Conservation (phyloP, 129 eudicot species). For the Escallonia herrerae region DNA sequence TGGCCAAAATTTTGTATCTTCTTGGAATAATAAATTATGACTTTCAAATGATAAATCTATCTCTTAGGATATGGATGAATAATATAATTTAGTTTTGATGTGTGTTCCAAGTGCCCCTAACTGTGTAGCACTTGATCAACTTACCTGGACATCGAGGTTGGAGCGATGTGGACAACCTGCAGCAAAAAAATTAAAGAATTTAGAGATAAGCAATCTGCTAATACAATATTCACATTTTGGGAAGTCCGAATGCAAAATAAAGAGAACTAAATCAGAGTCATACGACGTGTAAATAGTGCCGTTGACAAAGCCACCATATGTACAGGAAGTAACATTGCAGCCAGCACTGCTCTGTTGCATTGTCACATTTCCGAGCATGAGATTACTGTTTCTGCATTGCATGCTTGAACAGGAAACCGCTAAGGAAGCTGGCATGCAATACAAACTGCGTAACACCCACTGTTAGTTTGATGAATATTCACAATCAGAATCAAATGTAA, state of each 20-base stretch:
- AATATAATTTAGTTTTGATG: no score
- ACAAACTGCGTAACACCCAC: conserved; percentile 47
- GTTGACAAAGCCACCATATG: conserved; percentile 78
- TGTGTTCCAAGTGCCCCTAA: not conserved
- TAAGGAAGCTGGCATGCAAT: conserved; percentile 88
- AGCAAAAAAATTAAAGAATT: conserved; percentile 6
- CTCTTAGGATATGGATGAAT: no score
- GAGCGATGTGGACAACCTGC: conserved; percentile 80
- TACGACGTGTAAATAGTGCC: conserved; percentile 75
- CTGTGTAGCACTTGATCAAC: not conserved
- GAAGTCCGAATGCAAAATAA: not conserved
- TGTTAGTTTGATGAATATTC: not conserved
- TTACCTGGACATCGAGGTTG: conserved; percentile 98
- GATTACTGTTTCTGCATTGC: conserved; percentile 90
- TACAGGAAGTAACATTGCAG: conserved; percentile 94
- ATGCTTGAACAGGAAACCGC: conserved; percentile 98
- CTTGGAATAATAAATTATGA: no score
- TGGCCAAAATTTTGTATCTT: no score
- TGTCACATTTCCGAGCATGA: conserved; percentile 90
- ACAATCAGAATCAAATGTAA: not conserved
- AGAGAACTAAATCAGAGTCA: conserved; percentile 12
- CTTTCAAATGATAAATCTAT: no score
- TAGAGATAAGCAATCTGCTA: not conserved
- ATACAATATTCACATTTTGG: not conserved
- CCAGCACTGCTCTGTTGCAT: conserved; percentile 81